phyloP scores from a whole-genome alignment of 2,329 filamentous ascomycete species.

The Verticillium albo-atrum region DNA sequence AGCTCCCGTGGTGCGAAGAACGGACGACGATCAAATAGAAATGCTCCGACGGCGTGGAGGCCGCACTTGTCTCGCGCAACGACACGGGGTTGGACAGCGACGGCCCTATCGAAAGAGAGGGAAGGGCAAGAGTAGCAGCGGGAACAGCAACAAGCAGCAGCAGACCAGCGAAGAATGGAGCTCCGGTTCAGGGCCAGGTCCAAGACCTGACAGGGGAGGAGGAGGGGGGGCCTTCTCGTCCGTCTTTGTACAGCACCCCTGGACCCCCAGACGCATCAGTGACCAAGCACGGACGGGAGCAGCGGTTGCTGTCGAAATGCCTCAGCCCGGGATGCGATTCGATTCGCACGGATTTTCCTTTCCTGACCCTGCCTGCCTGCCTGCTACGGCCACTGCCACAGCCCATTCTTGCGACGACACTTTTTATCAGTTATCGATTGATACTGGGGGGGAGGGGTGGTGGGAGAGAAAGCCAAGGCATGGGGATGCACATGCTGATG shows the following conservation, averaged over 20 bases:
- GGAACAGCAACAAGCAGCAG: background rate
- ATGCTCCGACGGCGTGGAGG: background rate
- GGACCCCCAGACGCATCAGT: background rate
- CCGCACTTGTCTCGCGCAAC: slow-evolving; percentile 8
- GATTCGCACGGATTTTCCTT: background rate
- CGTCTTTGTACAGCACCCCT: background rate
- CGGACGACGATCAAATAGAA: slow-evolving; percentile 13
- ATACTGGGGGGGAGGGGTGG: background rate
- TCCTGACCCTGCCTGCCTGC: background rate
- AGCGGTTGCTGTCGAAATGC: background rate
- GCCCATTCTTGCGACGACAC: background rate
- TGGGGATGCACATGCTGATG: background rate
- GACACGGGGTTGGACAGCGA: slow-evolving; percentile 21
- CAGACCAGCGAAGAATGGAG: background rate
- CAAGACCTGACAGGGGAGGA: background rate
- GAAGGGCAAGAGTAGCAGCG: background rate
- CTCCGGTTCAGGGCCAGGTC: background rate
- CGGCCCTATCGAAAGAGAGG: slow-evolving; percentile 7
- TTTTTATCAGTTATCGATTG: background rate
- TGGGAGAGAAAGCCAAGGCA: background rate
- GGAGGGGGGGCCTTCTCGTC: background rate
- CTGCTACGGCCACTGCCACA: background rate
- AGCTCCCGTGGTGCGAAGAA: slow-evolving; percentile 14
- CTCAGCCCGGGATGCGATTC: background rate
- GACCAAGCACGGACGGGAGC: background rate